Evolutionary conservation across 495 filamentous ascomycete genomes (phyloP), one percentile per base, ranked within the genome.

Genomic region (Sphaerosporella brunnea): DNA sequence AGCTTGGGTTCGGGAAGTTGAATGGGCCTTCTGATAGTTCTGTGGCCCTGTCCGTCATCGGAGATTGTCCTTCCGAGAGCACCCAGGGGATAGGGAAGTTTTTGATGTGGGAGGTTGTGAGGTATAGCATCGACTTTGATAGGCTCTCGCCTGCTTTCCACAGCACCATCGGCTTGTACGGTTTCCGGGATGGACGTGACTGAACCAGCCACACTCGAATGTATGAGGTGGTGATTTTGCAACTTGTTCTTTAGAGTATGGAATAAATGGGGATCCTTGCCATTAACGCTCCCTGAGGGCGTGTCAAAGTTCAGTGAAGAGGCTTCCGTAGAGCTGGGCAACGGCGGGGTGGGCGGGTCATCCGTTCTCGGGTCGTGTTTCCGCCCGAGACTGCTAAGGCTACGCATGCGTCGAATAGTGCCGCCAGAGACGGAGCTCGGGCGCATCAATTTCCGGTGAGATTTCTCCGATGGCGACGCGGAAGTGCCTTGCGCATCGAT

Each of bases 241-340:
- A 59, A 36, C 36, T 59, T 59, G 39, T 46, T 44, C 21, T 59
- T 59, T 9, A 59, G 55, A 32, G 48, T 52, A 23, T 59, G 55
- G 18, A 59, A 59, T n/a, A 59, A 35, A 23, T 62, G 59, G 19
- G 52, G 60, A 21, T 51, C 45, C 7, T 28, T 19, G 7, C 39
- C 39, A 25, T 19, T 28, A 5, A 18, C 8, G 32, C 36, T 28
- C 4, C n/a, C 30, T 9, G 9, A 18, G 8, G 45, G 4, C 5
- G 19, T 39, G 13, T 32, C 35, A 28, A 48, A 48, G 26, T 48
- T 48, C 1, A 48, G 35, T 10, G 45, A 48, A 8, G 45, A 48
- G 4, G 45, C 45, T 26, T 48, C 45, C 5, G 45, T 48, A 2
- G 45, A 37, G 45, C 19, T 37, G 18, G 45, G 45, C 16, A 48